A percentile compares a stretch with the other conserved stretches of the same genome.
phyloP scores from a whole-genome alignment of 352 stramenopile species.

The Halophytophthora batemanensis region DNA sequence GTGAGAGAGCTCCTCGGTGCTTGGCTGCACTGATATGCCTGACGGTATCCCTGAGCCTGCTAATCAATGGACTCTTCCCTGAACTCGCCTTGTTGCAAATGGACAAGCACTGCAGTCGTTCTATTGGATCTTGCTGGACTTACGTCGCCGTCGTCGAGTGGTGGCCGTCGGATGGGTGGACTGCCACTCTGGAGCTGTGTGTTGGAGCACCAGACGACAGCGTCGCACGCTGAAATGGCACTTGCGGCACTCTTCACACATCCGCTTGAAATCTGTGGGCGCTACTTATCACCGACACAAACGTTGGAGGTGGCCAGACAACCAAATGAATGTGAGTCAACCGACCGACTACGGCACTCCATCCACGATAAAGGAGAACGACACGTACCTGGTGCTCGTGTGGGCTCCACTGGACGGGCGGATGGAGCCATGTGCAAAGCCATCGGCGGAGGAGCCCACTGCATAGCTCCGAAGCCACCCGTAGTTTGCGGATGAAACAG shows the following conservation, averaged over 20 bases:
- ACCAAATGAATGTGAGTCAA: conserved; percentile 3
- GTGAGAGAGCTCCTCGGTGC: no score
- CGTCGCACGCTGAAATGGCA: conserved; percentile 61
- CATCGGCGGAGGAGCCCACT: conserved; percentile 21
- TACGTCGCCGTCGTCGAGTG: conserved; percentile 23
- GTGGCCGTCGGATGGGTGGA: conserved; percentile 20
- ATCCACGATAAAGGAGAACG: not conserved
- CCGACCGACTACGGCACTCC: not conserved
- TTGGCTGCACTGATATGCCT: no score
- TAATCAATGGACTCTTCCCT: no score
- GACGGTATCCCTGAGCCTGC: no score
- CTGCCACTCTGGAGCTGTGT: conserved; percentile 72
- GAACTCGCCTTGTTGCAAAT: no score
- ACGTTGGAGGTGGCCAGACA: no score
- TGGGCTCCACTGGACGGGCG: conserved; percentile 13
- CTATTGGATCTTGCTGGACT: conserved; percentile 26
- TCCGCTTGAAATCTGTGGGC: conserved; percentile 42
- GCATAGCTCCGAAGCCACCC: conserved; percentile 17
- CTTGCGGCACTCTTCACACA: conserved; percentile 70
- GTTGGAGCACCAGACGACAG: conserved; percentile 62
- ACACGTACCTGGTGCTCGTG: conserved; percentile 23
- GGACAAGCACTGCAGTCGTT: conserved; percentile 5
- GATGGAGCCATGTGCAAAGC: conserved; percentile 24
- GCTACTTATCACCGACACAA: conserved; percentile 7
- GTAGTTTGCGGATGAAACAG: conserved; percentile 21